A percentile compares a stretch with the other conserved stretches of the same genome.
Conservation (phyloP, 2,329 filamentous ascomycete species). For the Tolypocladium endophyticum region DNA sequence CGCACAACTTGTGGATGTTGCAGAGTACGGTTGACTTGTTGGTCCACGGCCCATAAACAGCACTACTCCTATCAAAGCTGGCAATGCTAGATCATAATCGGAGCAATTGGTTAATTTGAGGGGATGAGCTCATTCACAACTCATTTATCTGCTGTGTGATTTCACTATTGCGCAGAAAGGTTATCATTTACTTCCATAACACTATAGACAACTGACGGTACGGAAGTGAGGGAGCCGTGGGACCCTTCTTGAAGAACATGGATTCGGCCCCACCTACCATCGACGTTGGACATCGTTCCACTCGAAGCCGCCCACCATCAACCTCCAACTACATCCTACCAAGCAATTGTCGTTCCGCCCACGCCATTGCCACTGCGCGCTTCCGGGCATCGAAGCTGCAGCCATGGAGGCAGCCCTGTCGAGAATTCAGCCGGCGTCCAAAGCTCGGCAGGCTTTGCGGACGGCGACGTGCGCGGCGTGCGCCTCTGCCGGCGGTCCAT, state of each 20-base stretch:
- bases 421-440: constrained; percentile 9
- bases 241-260: neutral
- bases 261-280: neutral
- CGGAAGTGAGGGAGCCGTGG: too few relatives aligned
- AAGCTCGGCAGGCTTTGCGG: constrained; percentile 8
- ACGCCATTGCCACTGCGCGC: neutral
- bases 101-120: too few relatives aligned
- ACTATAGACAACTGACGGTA: too few relatives aligned
- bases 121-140: too few relatives aligned
- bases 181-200: neutral
- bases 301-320: neutral
- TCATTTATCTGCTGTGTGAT: too few relatives aligned
- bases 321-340: neutral
- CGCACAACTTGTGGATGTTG: neutral
- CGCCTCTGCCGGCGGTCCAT: neutral
- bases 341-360: neutral
- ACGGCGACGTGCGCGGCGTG: constrained; percentile 10
- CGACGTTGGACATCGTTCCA: neutral
- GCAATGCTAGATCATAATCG: too few relatives aligned
- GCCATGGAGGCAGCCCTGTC: constrained; percentile 15
- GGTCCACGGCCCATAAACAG: too few relatives aligned
- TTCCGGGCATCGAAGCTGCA: neutral
- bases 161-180: neutral
- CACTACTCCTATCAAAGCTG: neutral
- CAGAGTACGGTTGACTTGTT: too few relatives aligned